Conservation (phyloP, 257 asterid species). For the Plantago elongata region DNA sequence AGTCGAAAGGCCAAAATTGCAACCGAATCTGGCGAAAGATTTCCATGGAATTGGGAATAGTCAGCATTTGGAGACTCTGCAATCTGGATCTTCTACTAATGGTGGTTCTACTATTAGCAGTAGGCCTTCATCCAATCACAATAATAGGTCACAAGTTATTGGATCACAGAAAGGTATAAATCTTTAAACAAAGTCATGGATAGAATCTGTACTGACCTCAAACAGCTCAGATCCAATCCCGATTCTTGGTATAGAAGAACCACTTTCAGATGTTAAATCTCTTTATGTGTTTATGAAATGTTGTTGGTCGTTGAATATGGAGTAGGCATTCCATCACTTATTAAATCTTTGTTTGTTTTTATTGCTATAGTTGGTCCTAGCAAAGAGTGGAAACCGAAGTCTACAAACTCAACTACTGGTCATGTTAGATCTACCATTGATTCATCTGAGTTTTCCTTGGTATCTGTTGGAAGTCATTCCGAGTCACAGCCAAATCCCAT, state of each 20-base stretch:
- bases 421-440: constrained; percentile 37
- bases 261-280: neutral
- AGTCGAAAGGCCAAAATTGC: constrained; percentile 1
- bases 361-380: constrained; percentile 49
- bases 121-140: neutral
- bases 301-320: neutral
- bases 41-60: constrained; percentile 1
- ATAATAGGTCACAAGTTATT: neutral
- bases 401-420: constrained; percentile 37
- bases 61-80: neutral
- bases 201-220: too few species aligned
- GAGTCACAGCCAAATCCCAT: constrained; percentile 18
- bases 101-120: neutral
- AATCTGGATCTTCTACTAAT: neutral
- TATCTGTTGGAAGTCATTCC: constrained; percentile 38
- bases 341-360: constrained; percentile 18
- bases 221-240: too few species aligned
- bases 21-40: neutral
- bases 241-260: neutral
- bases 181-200: neutral
- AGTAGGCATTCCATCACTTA: constrained; percentile 4
- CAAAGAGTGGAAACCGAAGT: constrained; percentile 89
- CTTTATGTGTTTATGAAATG: neutral
- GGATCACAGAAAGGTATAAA: constrained; percentile 4
- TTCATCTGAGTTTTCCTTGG: constrained; percentile 39